These are phyloP conservation scores for Geosmithia flava DNA, from an alignment of 2,329 filamentous ascomycete species.

Conservation along the genomic window DNA sequence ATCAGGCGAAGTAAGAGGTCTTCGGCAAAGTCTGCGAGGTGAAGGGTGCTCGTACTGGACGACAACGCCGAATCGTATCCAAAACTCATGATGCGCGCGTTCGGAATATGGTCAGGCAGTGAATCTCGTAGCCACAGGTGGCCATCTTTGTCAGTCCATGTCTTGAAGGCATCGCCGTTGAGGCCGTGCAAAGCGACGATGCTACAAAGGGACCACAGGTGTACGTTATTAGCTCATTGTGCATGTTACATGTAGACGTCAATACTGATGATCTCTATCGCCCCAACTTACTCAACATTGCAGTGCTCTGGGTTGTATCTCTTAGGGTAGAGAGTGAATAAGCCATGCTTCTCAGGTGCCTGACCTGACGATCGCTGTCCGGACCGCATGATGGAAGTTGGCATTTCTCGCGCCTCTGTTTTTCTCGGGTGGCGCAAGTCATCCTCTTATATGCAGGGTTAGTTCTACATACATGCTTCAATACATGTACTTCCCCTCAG, in stretches of 20 bases:
- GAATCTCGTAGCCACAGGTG: slow-evolving; percentile 1
- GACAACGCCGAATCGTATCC: neutral
- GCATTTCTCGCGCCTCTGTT: neutral
- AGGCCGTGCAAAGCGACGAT: slow-evolving; percentile 1
- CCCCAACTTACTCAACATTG: neutral
- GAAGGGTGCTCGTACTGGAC: neutral
- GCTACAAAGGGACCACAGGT: neutral
- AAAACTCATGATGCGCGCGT: neutral
- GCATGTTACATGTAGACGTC: neutral
- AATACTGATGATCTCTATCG: neutral
- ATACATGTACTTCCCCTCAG: no score
- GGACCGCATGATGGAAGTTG: neutral
- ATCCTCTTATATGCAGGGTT: neutral
- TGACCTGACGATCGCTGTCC: neutral
- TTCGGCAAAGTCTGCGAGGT: neutral
- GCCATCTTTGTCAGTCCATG: neutral
- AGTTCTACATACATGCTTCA: no score
- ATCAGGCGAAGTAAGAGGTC: neutral
- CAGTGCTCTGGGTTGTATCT: neutral
- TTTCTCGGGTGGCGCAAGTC: neutral
- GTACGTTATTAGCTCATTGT: neutral
- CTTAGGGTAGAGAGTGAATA: neutral
- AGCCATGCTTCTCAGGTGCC: neutral
- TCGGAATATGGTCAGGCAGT: neutral
- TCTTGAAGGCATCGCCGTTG: neutral